Base-by-base conservation (phyloP, 2,329 filamentous ascomycete genomes). In the Claviceps citrina region DNA sequence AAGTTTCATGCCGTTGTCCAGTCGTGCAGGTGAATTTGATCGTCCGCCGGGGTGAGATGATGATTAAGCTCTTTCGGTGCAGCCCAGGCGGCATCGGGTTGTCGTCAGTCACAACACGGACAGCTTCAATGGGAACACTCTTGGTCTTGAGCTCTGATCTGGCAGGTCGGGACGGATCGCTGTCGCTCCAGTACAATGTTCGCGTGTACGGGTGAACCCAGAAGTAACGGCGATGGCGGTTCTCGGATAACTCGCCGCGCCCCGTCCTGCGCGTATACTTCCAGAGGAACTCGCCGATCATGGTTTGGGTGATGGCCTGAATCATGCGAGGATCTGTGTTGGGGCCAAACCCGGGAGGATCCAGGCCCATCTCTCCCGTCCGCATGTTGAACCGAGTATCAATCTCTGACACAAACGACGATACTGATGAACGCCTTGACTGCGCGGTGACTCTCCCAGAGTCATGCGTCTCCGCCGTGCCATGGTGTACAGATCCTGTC, bases 251-350 rank as follows among this genome's bases (percentile, higher is more conserved):
- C 46, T 86, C 83, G 40, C 78, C 82, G 19, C 89, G 80, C n/a
- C 86, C 87, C 44, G 87, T 72, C 65, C 91, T 94, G 52, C 91
- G 81, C 0, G 91, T 98, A 62, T 98, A 98, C 60, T 98, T 98
- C 91, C 91, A 98, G 31, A 98, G 69, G 59, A 89, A 96, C 59
- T 98, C 91, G 41, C 91, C 91, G 54, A 98, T 96, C 91, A 98
- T 98, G 15, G 91, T 96, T 61, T 98, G 89, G 2, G 91, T 98
- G 48, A 98, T 95, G 36, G 91, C 91, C 64, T 95, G 86, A 50
- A 98, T 96, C 86, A 98, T 95, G 51, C 89, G 83, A 46, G 89
- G 89, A 62, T 98, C 91, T 5, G 86, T 93, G 46, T 74, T 73
- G 16, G 77, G 67, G 8, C 76, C 74, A 44, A 91, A 72, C 12